Percentiles rank a stretch among this genome's conserved stretches.
Evolutionary conservation across 345 rosid genomes (phyloP).

Genomic region (Clarkia xantiana): DNA sequence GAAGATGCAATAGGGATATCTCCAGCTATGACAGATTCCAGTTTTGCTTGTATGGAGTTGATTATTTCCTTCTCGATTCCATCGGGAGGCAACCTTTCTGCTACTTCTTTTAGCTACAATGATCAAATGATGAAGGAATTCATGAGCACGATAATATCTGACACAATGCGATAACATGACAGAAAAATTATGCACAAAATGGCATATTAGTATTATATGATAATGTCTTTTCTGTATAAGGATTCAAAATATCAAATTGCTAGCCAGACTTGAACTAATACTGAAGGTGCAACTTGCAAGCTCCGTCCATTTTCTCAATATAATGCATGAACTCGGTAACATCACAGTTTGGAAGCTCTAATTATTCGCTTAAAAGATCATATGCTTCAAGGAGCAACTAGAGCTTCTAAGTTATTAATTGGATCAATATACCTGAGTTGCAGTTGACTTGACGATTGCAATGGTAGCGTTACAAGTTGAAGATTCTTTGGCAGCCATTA

Average conservation of each 20-base stretch:
- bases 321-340: no score
- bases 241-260: no score
- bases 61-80: conserved; percentile 37
- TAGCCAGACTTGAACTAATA: no score
- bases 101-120: conserved; percentile 45
- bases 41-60: conserved; percentile 37
- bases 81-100: conserved; percentile 45
- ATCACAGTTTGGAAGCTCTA: no score
- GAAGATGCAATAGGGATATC: conserved; percentile 20
- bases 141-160: no score
- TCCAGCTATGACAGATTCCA: conserved; percentile 32
- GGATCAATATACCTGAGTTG: conserved; percentile 32
- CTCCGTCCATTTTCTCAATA: no score
- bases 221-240: no score
- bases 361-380: conserved; percentile 1
- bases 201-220: no score
- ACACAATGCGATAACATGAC: no score
- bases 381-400: neutral
- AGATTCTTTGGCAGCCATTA: conserved; percentile 31
- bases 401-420: neutral
- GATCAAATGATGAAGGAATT: neutral
- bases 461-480: conserved; percentile 42
- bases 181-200: no score
- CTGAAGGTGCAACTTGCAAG: no score
- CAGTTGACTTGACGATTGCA: conserved; percentile 40